Evolutionary conservation across 257 asterid genomes (phyloP).

Genomic region (Voacanga thouarsii): DNA sequence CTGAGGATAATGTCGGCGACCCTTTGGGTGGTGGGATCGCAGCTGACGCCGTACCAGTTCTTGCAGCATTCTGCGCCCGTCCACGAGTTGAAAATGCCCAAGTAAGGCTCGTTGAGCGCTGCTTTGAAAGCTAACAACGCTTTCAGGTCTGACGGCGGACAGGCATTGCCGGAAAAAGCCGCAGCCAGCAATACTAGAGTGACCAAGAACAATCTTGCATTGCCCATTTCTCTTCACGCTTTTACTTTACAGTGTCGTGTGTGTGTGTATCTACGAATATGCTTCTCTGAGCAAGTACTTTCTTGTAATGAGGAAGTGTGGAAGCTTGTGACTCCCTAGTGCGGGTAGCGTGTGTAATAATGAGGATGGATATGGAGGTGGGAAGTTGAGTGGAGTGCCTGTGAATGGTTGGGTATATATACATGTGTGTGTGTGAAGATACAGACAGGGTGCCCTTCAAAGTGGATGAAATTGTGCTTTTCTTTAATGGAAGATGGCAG

Average conservation of each 20-base stretch:
- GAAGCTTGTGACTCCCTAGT: not conserved
- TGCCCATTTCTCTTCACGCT: not conserved
- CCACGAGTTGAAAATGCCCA: slow-evolving; percentile 82
- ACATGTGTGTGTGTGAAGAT: not conserved
- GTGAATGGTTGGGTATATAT: not conserved
- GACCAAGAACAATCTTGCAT: slow-evolving; percentile 18
- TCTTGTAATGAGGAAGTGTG: not conserved
- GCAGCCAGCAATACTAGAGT: slow-evolving; percentile 27
- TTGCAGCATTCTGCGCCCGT: slow-evolving; percentile 72
- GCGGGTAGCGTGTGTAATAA: slow-evolving; percentile 3
- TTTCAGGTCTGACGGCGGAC: slow-evolving; percentile 65
- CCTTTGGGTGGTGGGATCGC: slow-evolving; percentile 76
- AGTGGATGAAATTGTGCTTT: not conserved
- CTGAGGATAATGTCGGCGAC: slow-evolving; percentile 83
- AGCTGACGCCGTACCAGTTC: slow-evolving; percentile 81
- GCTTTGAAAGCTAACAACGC: slow-evolving; percentile 60
- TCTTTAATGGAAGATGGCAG: not conserved
- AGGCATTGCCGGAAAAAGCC: slow-evolving; percentile 36
- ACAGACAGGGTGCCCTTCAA: not conserved
- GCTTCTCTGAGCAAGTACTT: not conserved
- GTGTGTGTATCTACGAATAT: not conserved
- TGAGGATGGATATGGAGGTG: not conserved
- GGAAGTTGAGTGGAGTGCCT: not conserved
- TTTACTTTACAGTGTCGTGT: not conserved
- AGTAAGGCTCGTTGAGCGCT: slow-evolving; percentile 69